These are phyloP conservation scores for Echeveria elegans DNA, from an alignment of 164 flowering plant species.

Conservation along the genomic window DNA sequence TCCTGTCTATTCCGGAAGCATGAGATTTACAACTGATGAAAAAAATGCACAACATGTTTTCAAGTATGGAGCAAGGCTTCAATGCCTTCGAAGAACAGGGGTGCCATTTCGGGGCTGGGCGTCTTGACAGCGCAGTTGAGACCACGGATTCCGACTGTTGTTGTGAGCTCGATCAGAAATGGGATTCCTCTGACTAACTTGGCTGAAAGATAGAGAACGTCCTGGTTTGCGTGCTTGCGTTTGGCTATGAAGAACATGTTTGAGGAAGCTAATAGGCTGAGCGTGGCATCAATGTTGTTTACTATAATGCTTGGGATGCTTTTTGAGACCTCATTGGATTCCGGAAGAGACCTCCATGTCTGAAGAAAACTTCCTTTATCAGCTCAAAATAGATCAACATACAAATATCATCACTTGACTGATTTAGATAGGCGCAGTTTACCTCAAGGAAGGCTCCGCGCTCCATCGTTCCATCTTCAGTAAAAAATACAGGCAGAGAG, in stretches of 20 bases:
- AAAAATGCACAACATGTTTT: not conserved
- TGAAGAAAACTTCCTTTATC: slow-evolving; percentile 16
- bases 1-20: no score
- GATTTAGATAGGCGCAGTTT: slow-evolving; percentile 3
- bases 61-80: not conserved
- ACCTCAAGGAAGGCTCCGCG: slow-evolving; percentile 88
- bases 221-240: slow-evolving; percentile 82
- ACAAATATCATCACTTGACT: not conserved
- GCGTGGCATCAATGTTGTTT: slow-evolving; percentile 59
- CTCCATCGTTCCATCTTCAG: slow-evolving; percentile 96
- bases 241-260: slow-evolving; percentile 93
- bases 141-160: slow-evolving; percentile 57
- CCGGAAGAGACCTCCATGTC: slow-evolving; percentile 98
- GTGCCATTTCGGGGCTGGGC: slow-evolving; percentile 81
- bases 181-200: slow-evolving; percentile 67
- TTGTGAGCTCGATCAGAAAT: slow-evolving; percentile 78
- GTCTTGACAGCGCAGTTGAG: slow-evolving; percentile 88
- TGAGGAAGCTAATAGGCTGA: slow-evolving; percentile 61
- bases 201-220: slow-evolving; percentile 82
- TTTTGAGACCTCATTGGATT: slow-evolving; percentile 72
- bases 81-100: slow-evolving; percentile 87
- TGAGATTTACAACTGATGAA: not conserved
- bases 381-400: not conserved
- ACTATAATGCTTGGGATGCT: slow-evolving; percentile 54
- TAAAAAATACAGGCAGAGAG: slow-evolving; percentile 45